Evolutionary conservation across 352 stramenopile species (phyloP), one percentile per base, ranked within the genome.

Genomic region (Pythium aphanidermatum): DNA sequence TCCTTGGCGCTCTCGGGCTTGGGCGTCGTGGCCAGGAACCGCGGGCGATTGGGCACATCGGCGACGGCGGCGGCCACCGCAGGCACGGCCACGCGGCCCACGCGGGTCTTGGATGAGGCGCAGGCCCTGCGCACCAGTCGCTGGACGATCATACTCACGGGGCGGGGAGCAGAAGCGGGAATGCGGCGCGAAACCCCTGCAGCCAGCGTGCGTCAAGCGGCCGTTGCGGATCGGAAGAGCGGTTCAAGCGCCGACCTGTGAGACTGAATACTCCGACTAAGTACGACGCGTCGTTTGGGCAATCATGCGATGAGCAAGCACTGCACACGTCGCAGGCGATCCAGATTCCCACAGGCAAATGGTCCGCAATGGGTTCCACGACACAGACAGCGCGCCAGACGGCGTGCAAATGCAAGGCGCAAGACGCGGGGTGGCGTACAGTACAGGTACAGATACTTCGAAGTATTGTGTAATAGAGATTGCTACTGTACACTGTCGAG

Each of bases 1-100:
- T 88, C 75, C 46, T 83, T 61, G 21, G 68, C 35, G 21, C 69
- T 73, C 40, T 63, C 60, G 23, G 54, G 49, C 48, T 58, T 45
- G 29, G 25, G 28, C 20, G 56, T 34, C 38, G 54, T 38, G 32
- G 29, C 29, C 21, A 23, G 31, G n/a, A 41, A 23, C 35, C 12
- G 10, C 17, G 9, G n/a, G 8, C n/a, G 2, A 42, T 14, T 23
- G 23, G 30, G 7, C 39, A 13, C 39, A 20, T 39, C 40, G 19
- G 48, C 51, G 16, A 34, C 36, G n/a, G 50, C 51, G 11, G 30
- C 28, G 23, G 38, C 27, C 23, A 29, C 17, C 27, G 26, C 26
- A 25, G 16, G 40, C 40, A 29, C 26, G 12, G 40, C 40, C 10
- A 29, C 40, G 17, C n/a, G n/a, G n/a, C n/a, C n/a, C n/a, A n/a